These are phyloP conservation scores for Rossbeevera mucosa DNA, from an alignment of 768 basidiomycete species.

Conservation along the genomic window DNA sequence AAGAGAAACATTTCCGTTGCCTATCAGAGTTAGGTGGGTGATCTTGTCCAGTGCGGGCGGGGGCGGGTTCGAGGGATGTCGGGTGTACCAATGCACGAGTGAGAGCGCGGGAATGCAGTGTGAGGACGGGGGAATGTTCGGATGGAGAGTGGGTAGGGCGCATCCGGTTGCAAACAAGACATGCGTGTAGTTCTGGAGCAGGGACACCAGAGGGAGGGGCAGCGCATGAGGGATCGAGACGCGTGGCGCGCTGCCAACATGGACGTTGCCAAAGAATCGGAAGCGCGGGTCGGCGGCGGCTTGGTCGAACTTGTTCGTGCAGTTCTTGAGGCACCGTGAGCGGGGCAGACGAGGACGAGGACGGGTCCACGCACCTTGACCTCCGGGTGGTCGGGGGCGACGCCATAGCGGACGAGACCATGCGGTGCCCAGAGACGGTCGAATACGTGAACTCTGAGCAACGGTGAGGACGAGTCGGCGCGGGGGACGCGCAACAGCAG, in stretches of 20 bases:
- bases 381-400: slow-evolving; percentile 97
- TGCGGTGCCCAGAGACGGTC: slow-evolving; percentile 94
- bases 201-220: slow-evolving; percentile 52
- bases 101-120: slow-evolving; percentile 70
- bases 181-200: slow-evolving; percentile 77
- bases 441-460: slow-evolving; percentile 74
- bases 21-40: slow-evolving; percentile 77
- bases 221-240: slow-evolving; percentile 49
- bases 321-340: slow-evolving; percentile 60
- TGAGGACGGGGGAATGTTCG: slow-evolving; percentile 43
- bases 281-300: slow-evolving; percentile 77
- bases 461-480: slow-evolving; percentile 26
- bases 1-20: slow-evolving; percentile 92
- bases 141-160: slow-evolving; percentile 56
- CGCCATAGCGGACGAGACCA: slow-evolving; percentile 92
- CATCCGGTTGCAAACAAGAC: slow-evolving; percentile 87
- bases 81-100: slow-evolving; percentile 96
- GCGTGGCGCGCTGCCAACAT: slow-evolving; percentile 39
- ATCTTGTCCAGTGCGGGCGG: slow-evolving; percentile 62
- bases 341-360: not conserved
- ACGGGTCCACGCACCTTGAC: slow-evolving; percentile 60
- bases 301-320: slow-evolving; percentile 89
- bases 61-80: slow-evolving; percentile 66
- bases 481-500: slow-evolving; percentile 62
- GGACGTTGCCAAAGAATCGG: slow-evolving; percentile 88